Evolutionary conservation across 176 grass and related monocot species (phyloP), one percentile per base, ranked within the genome.

Genomic region (Pharus latifolius): DNA sequence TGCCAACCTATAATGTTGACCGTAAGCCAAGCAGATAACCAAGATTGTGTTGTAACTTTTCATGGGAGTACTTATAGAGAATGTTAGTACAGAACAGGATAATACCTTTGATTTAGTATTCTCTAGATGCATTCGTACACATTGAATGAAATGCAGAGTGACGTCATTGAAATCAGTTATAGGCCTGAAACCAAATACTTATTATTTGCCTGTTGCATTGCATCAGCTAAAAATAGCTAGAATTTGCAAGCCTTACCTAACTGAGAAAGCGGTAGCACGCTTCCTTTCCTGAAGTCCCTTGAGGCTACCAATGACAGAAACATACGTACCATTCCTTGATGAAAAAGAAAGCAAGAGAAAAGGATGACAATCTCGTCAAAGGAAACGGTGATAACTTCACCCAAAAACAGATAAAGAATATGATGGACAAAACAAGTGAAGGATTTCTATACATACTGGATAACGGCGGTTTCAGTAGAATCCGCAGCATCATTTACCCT

Each of bases 261-360:
- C 70, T 8, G 87, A 71, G 52, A 99, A 99, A 65, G 90, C 90
- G 64, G 82, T 88, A 63, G 84, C 87, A 55, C 84, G 81, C 77
- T 91, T 88, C 69, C 76, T 88, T 14, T 98, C 95, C 41, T 90
- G 62, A 63, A 98, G 78, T 54, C 90, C 95, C 84, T 93, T 98
- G 18, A 91, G 78, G 67, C 60, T 94, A 56, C 95, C 87, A 38
- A 83, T 89, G 50, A 98, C 82, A 3, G 70, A 72, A 3, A 94
- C 79, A 26, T 99, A 94, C 90, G 86, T 91, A 28, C 95, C 95
- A 76, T 99, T 99, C 84, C 90, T 98, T 81, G 28, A 66, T 54
- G 29, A 63, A 24, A 51, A 59, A 69, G n/a, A 17, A 81, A 15
- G n/a, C 20, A 70, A 37, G n/a, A 41, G 28, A 24, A 14, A 57